phyloP scores from a whole-genome alignment of 495 filamentous ascomycete genomes.

The Hypoxylon lienhwacheense region DNA sequence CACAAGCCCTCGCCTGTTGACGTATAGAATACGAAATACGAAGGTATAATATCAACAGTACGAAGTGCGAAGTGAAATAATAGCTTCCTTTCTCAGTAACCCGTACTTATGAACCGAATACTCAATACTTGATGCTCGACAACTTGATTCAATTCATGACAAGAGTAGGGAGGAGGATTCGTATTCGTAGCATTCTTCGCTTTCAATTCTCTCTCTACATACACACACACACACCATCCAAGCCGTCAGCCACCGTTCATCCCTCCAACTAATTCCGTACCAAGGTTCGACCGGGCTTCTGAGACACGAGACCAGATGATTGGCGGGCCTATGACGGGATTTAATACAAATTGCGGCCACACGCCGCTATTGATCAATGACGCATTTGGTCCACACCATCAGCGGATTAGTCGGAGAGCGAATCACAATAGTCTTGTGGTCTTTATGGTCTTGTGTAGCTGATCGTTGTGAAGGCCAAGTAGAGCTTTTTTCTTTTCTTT shows the following conservation, averaged over 20 bases:
- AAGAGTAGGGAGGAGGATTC: conserved; percentile 1
- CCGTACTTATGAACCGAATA: background rate
- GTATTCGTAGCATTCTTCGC: conserved; percentile 20
- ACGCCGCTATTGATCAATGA: conserved; percentile 37
- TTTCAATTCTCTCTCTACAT: conserved; percentile 1
- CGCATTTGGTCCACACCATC: conserved; percentile 35
- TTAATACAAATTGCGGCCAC: conserved; percentile 27
- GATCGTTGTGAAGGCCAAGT: no score
- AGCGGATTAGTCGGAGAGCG: conserved; percentile 6
- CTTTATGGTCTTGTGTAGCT: conserved; percentile 17
- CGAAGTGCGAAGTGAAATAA: conserved; percentile 5
- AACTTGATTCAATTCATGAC: background rate
- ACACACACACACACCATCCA: no score
- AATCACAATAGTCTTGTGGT: conserved; percentile 23
- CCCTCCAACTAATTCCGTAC: background rate
- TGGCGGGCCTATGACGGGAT: conserved; percentile 31
- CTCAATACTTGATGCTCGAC: no score
- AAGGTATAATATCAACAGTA: no score
- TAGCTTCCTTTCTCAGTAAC: conserved; percentile 1
- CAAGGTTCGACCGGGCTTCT: conserved; percentile 31
- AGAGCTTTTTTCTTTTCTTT: conserved; percentile 21
- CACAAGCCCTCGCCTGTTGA: conserved; percentile 3
- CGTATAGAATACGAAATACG: conserved; percentile 16
- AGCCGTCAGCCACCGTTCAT: background rate
- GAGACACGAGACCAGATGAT: conserved; percentile 31